phyloP scores from a whole-genome alignment of 1,139 yeast species.

The Waltiozyma sp. region DNA sequence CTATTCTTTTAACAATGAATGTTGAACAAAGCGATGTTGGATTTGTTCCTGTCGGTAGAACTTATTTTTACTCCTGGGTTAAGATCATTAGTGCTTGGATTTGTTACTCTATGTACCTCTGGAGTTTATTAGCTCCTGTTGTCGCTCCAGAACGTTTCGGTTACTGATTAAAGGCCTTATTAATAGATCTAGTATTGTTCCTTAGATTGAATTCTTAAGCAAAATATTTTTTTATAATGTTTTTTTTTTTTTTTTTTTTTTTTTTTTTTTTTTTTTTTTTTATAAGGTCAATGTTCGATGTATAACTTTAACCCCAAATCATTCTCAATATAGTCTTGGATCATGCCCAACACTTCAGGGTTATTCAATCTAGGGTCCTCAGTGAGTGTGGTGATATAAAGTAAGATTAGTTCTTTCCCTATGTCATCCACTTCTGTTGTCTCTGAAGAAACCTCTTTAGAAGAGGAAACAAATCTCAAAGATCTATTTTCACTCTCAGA shows the following conservation, averaged over 20 bases:
- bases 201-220: too few relatives aligned
- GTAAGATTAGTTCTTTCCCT: background rate
- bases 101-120: constrained; percentile 73
- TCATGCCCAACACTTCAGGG: constrained; percentile 1
- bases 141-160: constrained; percentile 80
- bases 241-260: background rate
- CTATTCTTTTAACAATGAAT: constrained; percentile 84
- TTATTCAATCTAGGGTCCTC: background rate
- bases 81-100: constrained; percentile 89
- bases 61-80: constrained; percentile 92
- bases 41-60: constrained; percentile 93
- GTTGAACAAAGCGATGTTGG: constrained; percentile 79
- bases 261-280: background rate
- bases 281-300: background rate
- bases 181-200: background rate
- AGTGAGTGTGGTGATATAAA: background rate
- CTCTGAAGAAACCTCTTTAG: too few relatives aligned
- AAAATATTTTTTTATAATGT: too few relatives aligned
- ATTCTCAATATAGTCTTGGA: constrained; percentile 1
- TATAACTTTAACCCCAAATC: background rate
- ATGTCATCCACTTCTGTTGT: background rate
- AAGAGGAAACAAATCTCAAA: background rate
- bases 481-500: background rate
- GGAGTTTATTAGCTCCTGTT: constrained; percentile 90
- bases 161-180: constrained; percentile 1